Percentiles rank a stretch among this genome's conserved stretches.
phyloP scores from a whole-genome alignment of 371 early-diverging fungal genomes.

The Funneliformis caledonium region DNA sequence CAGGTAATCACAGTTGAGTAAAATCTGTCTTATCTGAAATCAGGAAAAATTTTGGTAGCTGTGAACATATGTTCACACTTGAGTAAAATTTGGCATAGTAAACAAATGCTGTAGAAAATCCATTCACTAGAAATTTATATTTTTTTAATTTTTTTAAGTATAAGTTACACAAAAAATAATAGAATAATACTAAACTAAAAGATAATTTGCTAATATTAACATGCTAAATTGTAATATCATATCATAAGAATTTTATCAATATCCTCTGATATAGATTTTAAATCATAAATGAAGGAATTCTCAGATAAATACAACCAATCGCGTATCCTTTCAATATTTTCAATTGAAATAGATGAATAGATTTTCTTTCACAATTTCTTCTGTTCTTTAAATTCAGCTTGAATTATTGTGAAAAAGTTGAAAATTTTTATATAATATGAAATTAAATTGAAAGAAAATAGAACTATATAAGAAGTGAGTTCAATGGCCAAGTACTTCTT shows the following conservation, averaged over 20 bases:
- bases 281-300: background rate
- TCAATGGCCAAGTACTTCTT: conserved; percentile 25
- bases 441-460: conserved; percentile 14
- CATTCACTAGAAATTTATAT: too few relatives aligned
- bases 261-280: background rate
- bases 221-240: too few relatives aligned
- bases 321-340: background rate
- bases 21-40: too few relatives aligned
- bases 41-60: too few relatives aligned
- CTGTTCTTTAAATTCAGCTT: conserved; percentile 19
- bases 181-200: too few relatives aligned
- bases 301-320: conserved; percentile 24
- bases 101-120: too few relatives aligned
- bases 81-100: too few relatives aligned
- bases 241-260: conserved; percentile 6
- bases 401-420: conserved; percentile 5
- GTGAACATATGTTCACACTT: too few relatives aligned
- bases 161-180: too few relatives aligned
- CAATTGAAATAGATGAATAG: background rate
- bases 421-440: conserved; percentile 1
- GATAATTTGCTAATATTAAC: too few relatives aligned
- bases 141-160: too few relatives aligned
- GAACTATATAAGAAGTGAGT: conserved; percentile 6
- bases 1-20: too few relatives aligned
- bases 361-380: conserved; percentile 9